phyloP scores from a whole-genome alignment of 345 rosid genomes.

The Salix dunnii region DNA sequence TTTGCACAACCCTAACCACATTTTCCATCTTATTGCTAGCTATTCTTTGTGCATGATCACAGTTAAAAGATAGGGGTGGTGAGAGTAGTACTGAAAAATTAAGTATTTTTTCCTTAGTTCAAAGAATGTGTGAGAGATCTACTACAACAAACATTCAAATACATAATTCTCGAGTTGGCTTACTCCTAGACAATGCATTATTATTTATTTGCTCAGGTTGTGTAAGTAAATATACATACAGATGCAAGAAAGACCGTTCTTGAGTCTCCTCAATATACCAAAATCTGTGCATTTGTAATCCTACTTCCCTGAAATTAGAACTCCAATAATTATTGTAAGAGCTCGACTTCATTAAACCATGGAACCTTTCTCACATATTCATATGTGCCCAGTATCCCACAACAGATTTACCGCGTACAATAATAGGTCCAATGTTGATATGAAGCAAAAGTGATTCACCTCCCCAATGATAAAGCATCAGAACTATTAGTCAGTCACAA shows the following conservation, averaged over 20 bases:
- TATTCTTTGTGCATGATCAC: no score
- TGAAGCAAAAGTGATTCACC: constrained; percentile 6
- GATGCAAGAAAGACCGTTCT: constrained; percentile 18
- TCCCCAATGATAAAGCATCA: constrained; percentile 4
- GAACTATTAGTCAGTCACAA: constrained; percentile 17
- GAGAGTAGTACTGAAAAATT: constrained; percentile 2
- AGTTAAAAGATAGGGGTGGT: not conserved
- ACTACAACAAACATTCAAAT: constrained; percentile 13
- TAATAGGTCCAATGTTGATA: not conserved
- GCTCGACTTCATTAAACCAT: constrained; percentile 2
- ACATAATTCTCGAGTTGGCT: constrained; percentile 8
- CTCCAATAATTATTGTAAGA: constrained; percentile 7
- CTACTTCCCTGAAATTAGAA: constrained; percentile 9
- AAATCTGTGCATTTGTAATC: constrained; percentile 21
- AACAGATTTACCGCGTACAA: not conserved
- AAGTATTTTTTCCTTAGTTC: constrained; percentile 13
- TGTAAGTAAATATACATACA: constrained; percentile 31
- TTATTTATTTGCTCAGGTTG: constrained; percentile 15
- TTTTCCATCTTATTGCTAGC: no score
- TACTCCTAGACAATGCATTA: constrained; percentile 14
- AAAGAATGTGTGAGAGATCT: constrained; percentile 20
- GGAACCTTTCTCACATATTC: not conserved
- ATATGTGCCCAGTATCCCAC: not conserved
- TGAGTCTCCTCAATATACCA: constrained; percentile 21
- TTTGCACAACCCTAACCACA: no score